Percentiles rank a stretch among this genome's conserved stretches.
phyloP scores from a whole-genome alignment of 805 yeast genomes.

The Metschnikowia koreensis region DNA sequence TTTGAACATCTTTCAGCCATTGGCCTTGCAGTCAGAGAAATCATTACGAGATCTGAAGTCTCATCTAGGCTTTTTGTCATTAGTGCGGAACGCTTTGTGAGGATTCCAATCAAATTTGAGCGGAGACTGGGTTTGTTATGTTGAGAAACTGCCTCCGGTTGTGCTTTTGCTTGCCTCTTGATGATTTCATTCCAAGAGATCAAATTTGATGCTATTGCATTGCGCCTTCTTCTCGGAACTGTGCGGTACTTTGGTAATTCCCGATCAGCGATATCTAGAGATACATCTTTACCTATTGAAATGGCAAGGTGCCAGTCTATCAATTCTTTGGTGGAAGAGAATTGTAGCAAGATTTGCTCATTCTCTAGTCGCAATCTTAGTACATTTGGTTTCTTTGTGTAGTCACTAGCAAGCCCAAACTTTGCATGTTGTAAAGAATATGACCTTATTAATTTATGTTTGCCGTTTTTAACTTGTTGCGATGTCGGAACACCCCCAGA shows the following conservation, averaged over 20 bases:
- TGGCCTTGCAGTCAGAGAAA: not conserved
- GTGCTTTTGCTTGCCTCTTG: constrained; percentile 12
- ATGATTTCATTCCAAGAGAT: constrained; percentile 8
- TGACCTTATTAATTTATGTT: constrained; percentile 45
- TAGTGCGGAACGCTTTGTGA: not conserved
- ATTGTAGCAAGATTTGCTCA: constrained; percentile 74
- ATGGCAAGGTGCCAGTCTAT: constrained; percentile 77
- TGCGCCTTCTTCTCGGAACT: constrained; percentile 72
- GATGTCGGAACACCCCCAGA: not conserved
- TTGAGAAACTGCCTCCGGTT: constrained; percentile 12
- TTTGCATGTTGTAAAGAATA: constrained; percentile 82
- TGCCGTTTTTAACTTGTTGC: not conserved
- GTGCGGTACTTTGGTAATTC: constrained; percentile 74
- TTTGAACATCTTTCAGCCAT: not conserved
- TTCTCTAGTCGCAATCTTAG: constrained; percentile 77
- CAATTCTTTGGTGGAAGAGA: constrained; percentile 60
- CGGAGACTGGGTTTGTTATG: not conserved
- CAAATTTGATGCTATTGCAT: constrained; percentile 22
- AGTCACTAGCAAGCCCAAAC: constrained; percentile 84
- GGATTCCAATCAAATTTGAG: not conserved
- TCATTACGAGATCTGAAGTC: not conserved
- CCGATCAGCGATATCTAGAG: constrained; percentile 72
- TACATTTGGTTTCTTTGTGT: constrained; percentile 65
- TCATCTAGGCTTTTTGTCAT: not conserved
- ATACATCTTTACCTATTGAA: constrained; percentile 72